Conservation (phyloP, 306 rosid genomes). For the Fragaria iinumae region DNA sequence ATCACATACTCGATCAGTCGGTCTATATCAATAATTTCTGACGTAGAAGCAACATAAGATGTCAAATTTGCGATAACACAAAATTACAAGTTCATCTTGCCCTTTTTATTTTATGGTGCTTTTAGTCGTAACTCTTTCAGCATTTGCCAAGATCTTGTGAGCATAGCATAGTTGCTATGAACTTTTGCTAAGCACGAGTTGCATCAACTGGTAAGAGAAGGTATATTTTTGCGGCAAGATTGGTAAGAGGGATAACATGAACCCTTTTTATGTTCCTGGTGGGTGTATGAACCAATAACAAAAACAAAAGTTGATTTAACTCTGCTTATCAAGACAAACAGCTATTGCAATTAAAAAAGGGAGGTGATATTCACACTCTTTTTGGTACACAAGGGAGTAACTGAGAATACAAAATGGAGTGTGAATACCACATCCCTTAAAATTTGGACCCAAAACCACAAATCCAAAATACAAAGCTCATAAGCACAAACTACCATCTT, state of each 20-base stretch:
- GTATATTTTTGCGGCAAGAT: background rate
- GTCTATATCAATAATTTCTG: too few relatives aligned
- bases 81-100: too few relatives aligned
- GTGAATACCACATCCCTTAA: background rate
- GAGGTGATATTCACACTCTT: background rate
- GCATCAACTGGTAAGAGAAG: background rate
- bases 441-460: background rate
- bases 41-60: too few relatives aligned
- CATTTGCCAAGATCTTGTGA: background rate
- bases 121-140: background rate
- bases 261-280: background rate
- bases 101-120: too few relatives aligned
- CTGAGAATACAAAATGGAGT: background rate
- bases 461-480: background rate
- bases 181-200: background rate
- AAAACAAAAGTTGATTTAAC: background rate
- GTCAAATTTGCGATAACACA: too few relatives aligned
- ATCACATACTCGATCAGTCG: too few relatives aligned
- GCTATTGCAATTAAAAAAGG: background rate
- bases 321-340: background rate
- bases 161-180: background rate
- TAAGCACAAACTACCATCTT: background rate
- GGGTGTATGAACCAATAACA: background rate
- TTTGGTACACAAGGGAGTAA: background rate
- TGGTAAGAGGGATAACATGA: background rate